Evolutionary conservation across 1,139 yeast species (phyloP), one percentile per base, ranked within the genome.

Genomic region (Taiozyma onychis): DNA sequence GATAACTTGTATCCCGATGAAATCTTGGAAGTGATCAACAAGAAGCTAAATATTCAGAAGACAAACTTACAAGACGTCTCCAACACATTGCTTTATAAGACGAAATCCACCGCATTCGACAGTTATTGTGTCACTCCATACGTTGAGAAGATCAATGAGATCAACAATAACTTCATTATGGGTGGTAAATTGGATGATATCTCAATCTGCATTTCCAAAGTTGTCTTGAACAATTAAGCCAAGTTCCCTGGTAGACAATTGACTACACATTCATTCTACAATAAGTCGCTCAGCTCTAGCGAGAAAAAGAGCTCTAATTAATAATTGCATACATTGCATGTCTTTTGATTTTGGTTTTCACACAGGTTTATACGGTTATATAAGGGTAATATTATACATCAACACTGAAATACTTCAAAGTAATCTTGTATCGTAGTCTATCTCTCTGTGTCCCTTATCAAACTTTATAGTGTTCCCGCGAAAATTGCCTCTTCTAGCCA

Each of bases 121-220:
- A 81, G 74, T 57, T 76, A 74, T 59, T 77, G 81, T 18, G 76
- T 71, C 51, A 75, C 81, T 28, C 84, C 84, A 1, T 78, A 78
- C 56, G 78, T 77, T 52, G 81, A 76, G 57, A 75, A 69, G 59
- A 77, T 79, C 16, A 77, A 76, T 58, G 63, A 72, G 22, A 39
- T 59, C 44, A 54, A 53, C 41, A 53, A 57, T 8, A 54, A 60
- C 18, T 70, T 77, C 49, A 74, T 75, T 51, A 65, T 72, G 42
- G 84, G 84, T 2, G 84, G 84, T 0, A 78, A 78, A 54, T 65
- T 78, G 50, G 84, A 79, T 59, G 84, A 79, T 57, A 78, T 77
- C 71, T 74, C 81, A 0, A 65, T 78, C 13, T 75, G 80, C 52
- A 66, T 78, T 24, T 81, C 81, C 14, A 69, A 68, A 53, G 81